Evolutionary conservation across 257 asterid species (phyloP).

Genomic region (Nicotiana otophora): DNA sequence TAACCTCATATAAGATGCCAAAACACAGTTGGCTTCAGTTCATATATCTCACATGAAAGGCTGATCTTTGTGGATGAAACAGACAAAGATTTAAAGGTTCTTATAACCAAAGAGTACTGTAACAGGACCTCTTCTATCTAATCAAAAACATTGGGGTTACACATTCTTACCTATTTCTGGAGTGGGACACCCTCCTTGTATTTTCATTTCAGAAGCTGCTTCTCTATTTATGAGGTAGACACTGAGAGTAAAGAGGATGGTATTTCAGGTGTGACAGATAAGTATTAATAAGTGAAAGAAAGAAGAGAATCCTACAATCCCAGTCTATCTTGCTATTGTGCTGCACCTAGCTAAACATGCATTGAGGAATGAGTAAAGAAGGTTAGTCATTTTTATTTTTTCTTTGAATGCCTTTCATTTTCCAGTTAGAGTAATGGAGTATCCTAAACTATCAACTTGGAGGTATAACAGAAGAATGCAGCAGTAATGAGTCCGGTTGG

Average conservation of each 20-base stretch:
- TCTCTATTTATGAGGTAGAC: conserved; percentile 62
- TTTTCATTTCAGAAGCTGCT: conserved; percentile 53
- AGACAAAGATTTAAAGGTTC: conserved; percentile 51
- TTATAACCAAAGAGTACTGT: conserved; percentile 39
- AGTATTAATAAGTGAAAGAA: conserved; percentile 21
- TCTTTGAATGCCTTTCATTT: conserved; percentile 18
- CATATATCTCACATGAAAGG: conserved; percentile 86
- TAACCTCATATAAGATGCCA: conserved; percentile 57
- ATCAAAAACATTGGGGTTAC: conserved; percentile 49
- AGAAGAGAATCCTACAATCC: background rate
- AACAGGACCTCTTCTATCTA: conserved; percentile 32
- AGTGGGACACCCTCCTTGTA: conserved; percentile 55
- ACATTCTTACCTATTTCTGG: conserved; percentile 46
- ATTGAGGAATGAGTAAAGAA: background rate
- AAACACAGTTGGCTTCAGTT: conserved; percentile 86
- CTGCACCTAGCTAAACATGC: background rate
- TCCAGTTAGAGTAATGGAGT: conserved; percentile 42
- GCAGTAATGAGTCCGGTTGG: conserved; percentile 97
- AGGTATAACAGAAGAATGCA: conserved; percentile 54
- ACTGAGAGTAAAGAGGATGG: conserved; percentile 34
- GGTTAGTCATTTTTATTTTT: conserved; percentile 22
- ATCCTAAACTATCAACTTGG: conserved; percentile 33
- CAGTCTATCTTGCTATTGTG: background rate
- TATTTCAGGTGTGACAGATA: conserved; percentile 9
- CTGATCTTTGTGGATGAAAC: conserved; percentile 60